Conservation (phyloP, 352 stramenopile genomes). For the Globisporangium megalacanthum region DNA sequence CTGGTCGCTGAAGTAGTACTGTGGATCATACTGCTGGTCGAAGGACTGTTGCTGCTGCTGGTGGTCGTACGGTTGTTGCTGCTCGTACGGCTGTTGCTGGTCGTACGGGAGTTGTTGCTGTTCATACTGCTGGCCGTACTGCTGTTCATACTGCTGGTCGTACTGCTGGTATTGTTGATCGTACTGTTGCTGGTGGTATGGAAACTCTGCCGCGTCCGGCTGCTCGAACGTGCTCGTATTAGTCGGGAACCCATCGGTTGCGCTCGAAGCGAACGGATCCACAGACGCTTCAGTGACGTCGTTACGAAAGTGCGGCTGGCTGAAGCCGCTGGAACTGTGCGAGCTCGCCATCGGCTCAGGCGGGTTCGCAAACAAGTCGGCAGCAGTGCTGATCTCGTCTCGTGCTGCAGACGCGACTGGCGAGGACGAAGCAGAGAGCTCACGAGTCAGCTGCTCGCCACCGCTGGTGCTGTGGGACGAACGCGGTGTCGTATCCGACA, state of each 20-base stretch:
- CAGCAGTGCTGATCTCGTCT: not conserved
- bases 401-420: not conserved
- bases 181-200: not conserved
- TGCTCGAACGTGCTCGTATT: not conserved
- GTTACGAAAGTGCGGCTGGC: slow-evolving; percentile 1
- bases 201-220: not conserved
- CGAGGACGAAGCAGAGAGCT: not conserved
- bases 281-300: not conserved
- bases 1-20: slow-evolving; percentile 6
- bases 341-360: not conserved
- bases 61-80: not conserved
- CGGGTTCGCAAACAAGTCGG: slow-evolving; percentile 4
- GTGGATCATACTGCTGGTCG: not conserved
- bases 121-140: not conserved
- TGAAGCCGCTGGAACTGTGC: slow-evolving; percentile 3
- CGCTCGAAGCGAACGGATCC: not conserved
- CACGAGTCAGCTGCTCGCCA: not conserved
- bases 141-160: not conserved
- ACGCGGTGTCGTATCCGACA: not conserved
- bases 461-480: not conserved
- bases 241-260: not conserved
- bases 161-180: not conserved
- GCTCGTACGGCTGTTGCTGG: not conserved
- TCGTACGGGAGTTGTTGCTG: not conserved
- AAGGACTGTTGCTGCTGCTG: slow-evolving; percentile 1